Conservation (phyloP, 768 basidiomycete species). For the Leccinum arenicola region DNA sequence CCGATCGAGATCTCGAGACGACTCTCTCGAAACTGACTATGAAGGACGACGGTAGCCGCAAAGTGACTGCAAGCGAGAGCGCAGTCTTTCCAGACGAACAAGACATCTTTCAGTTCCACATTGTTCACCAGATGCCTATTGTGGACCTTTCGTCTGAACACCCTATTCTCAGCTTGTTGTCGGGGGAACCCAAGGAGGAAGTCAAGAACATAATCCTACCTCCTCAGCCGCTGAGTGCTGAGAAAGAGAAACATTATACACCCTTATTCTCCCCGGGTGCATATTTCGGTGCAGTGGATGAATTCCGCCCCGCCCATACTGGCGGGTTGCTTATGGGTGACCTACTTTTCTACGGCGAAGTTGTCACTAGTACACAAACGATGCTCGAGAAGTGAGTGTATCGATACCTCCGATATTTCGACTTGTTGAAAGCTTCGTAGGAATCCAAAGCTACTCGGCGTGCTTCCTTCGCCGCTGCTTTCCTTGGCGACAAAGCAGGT, state of each 20-base stretch:
- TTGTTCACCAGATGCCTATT: conserved; percentile 29
- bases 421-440: conserved; percentile 38
- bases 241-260: conserved; percentile 40
- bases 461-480: conserved; percentile 71
- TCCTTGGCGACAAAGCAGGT: conserved; percentile 88
- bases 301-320: conserved; percentile 21
- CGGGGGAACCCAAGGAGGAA: conserved; percentile 35
- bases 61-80: conserved; percentile 11
- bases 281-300: conserved; percentile 56
- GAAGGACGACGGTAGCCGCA: conserved; percentile 41
- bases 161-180: conserved; percentile 17
- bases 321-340: conserved; percentile 65
- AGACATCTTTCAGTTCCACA: conserved; percentile 68
- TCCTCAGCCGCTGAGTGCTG: conserved; percentile 44
- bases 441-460: conserved; percentile 68
- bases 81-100: conserved; percentile 57
- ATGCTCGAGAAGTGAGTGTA: conserved; percentile 82
- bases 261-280: conserved; percentile 68
- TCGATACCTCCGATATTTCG: not conserved
- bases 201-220: conserved; percentile 56
- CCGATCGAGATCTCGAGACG: conserved; percentile 14
- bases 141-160: conserved; percentile 22
- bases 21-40: conserved; percentile 54
- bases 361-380: conserved; percentile 92
- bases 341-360: conserved; percentile 79